Conservation (phyloP, 1,284 basidiomycete species). For the Veloporphyrellus conicus region DNA sequence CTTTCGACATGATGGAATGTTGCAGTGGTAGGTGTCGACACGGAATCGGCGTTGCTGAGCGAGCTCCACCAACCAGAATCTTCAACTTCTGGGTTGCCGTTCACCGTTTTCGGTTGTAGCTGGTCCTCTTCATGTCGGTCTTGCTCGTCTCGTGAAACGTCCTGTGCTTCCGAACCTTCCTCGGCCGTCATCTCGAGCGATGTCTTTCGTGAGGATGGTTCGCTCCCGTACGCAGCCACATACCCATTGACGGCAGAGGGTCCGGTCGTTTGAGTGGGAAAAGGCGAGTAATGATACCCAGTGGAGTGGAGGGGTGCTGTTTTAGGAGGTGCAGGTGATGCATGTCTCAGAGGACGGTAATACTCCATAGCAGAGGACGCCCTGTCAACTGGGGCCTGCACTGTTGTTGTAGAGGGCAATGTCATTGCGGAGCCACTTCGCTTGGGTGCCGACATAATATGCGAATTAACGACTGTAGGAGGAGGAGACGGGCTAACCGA, state of each 20-base stretch:
- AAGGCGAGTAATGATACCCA: slow-evolving; percentile 24
- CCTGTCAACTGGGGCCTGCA: slow-evolving; percentile 56
- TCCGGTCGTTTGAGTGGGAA: slow-evolving; percentile 33
- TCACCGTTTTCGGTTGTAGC: slow-evolving; percentile 1
- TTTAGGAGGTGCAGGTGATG: slow-evolving; percentile 41
- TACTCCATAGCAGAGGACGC: slow-evolving; percentile 76
- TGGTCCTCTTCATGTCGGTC: slow-evolving; percentile 4
- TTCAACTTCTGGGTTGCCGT: slow-evolving; percentile 30
- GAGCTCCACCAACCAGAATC: slow-evolving; percentile 62
- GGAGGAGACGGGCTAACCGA: slow-evolving; percentile 70
- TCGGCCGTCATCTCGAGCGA: slow-evolving; percentile 35
- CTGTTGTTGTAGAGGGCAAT: slow-evolving; percentile 40
- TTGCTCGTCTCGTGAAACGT: slow-evolving; percentile 1
- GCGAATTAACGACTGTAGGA: slow-evolving; percentile 52
- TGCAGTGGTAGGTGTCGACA: slow-evolving; percentile 63
- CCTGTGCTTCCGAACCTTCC: slow-evolving; percentile 29
- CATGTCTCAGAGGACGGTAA: slow-evolving; percentile 44
- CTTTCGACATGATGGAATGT: slow-evolving; percentile 55
- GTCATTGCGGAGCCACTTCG: slow-evolving; percentile 67
- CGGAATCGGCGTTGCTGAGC: slow-evolving; percentile 44
- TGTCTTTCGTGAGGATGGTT: slow-evolving; percentile 25
- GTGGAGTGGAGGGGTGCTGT: slow-evolving; percentile 29
- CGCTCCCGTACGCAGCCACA: slow-evolving; percentile 23
- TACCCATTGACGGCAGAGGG: slow-evolving; percentile 27
- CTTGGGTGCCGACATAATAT: slow-evolving; percentile 38